A percentile compares a stretch with the other conserved stretches of the same genome.
phyloP scores from a whole-genome alignment of 129 eudicot genomes.

The Daucus carota region DNA sequence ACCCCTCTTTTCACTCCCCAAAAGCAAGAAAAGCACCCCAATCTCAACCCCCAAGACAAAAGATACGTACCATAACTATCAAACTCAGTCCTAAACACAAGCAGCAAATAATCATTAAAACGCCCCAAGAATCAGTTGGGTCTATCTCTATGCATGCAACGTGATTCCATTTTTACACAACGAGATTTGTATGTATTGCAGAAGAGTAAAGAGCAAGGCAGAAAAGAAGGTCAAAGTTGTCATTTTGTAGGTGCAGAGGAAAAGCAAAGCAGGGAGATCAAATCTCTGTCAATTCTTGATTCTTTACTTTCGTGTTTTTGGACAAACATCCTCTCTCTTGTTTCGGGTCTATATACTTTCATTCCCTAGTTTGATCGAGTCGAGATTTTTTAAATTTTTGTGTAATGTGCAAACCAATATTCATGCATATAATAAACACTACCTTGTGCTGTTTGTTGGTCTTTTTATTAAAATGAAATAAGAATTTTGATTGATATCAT shows the following conservation, averaged over 20 bases:
- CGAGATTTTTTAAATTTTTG: background rate
- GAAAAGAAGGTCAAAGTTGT: constrained; percentile 3
- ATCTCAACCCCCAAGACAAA: background rate
- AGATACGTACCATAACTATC: background rate
- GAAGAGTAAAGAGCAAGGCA: background rate
- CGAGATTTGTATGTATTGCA: background rate
- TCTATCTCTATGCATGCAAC: background rate
- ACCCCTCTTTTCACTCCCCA: background rate
- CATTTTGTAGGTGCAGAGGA: constrained; percentile 1
- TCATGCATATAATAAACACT: too few relatives aligned
- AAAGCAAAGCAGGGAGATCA: background rate
- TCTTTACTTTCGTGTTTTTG: constrained; percentile 10
- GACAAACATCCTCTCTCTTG: constrained; percentile 22
- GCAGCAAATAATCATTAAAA: background rate
- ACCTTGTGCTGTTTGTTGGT: too few relatives aligned
- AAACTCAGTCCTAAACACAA: background rate
- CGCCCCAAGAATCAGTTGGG: background rate
- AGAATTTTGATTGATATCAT: too few relatives aligned
- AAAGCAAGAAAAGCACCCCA: background rate
- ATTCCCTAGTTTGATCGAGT: background rate
- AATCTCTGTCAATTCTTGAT: constrained; percentile 18
- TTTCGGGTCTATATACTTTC: background rate
- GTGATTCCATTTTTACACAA: constrained; percentile 1
- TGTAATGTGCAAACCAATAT: background rate
- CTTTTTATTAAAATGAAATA: too few relatives aligned